A percentile compares a stretch with the other conserved stretches of the same genome.
Conservation (phyloP, 1,284 basidiomycete species). For the Naganishia sp. region DNA sequence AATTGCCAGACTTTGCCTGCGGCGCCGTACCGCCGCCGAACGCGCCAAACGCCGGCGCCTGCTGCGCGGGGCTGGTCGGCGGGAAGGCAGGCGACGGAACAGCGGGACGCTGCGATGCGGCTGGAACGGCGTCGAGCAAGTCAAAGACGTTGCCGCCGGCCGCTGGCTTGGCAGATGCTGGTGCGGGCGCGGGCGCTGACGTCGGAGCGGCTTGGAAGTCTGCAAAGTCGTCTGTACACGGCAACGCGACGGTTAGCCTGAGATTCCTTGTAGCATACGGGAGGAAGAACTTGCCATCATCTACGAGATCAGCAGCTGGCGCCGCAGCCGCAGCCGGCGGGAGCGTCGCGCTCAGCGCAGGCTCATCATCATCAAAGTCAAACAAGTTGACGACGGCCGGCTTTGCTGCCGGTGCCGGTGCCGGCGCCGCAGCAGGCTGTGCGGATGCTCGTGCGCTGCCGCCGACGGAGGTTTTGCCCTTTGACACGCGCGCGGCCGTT, state of each 20-base stretch:
- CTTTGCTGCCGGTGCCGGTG: slow-evolving; percentile 46
- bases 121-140: slow-evolving; percentile 54
- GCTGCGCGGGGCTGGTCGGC: slow-evolving; percentile 26
- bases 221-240: slow-evolving; percentile 77
- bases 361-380: slow-evolving; percentile 71
- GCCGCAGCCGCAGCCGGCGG: slow-evolving; percentile 54
- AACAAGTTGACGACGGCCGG: slow-evolving; percentile 66
- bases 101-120: slow-evolving; percentile 31
- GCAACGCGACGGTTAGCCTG: slow-evolving; percentile 59
- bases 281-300: slow-evolving; percentile 38
- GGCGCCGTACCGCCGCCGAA: slow-evolving; percentile 20
- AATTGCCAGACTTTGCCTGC: slow-evolving; percentile 29
- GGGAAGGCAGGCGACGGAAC: slow-evolving; percentile 34
- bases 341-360: slow-evolving; percentile 39
- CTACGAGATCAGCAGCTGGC: slow-evolving; percentile 36
- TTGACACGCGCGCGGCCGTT: slow-evolving; percentile 35
- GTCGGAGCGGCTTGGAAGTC: slow-evolving; percentile 80
- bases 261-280: too few relatives aligned
- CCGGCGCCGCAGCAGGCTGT: slow-evolving; percentile 54
- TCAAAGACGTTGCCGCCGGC: slow-evolving; percentile 54
- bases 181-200: slow-evolving; percentile 35
- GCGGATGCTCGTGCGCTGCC: slow-evolving; percentile 37
- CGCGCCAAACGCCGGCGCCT: slow-evolving; percentile 15
- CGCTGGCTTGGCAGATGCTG: slow-evolving; percentile 34
- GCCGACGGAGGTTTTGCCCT: not conserved